These are phyloP conservation scores for Capsicum chinense DNA, from an alignment of 257 asterid genomes.

Conservation along the genomic window DNA sequence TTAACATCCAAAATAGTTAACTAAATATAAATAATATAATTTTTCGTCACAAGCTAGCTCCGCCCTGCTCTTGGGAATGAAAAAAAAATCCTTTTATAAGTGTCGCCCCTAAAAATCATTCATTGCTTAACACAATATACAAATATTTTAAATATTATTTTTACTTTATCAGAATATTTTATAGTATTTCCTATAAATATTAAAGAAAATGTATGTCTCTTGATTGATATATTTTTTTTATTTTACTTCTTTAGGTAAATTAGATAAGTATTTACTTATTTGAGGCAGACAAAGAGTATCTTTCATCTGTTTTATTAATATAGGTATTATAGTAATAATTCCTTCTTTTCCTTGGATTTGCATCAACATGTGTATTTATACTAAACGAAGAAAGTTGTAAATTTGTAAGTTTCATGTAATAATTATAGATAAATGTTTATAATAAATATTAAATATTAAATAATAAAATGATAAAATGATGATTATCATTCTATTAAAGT, in stretches of 20 bases:
- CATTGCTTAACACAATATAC: not conserved
- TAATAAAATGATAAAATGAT: not conserved
- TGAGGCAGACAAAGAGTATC: not conserved
- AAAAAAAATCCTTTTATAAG: not conserved
- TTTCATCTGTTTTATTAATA: not conserved
- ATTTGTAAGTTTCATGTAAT: not conserved
- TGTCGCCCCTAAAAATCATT: accelerated
- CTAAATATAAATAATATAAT: no score
- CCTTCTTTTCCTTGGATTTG: not conserved
- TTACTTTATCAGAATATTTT: not conserved
- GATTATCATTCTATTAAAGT: not conserved
- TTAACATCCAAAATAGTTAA: no score
- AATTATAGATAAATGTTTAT: not conserved
- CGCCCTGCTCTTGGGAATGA: no score
- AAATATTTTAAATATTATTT: not conserved
- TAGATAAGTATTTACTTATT: not conserved
- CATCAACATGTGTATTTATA: not conserved
- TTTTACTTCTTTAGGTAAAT: not conserved
- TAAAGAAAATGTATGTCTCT: not conserved
- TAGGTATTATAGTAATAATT: not conserved
- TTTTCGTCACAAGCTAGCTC: no score
- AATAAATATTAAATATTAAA: not conserved
- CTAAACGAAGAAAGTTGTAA: not conserved
- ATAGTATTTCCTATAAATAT: not conserved
- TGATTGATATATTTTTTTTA: not conserved